These are phyloP conservation scores for Platanus orientalis DNA, from an alignment of 164 flowering plant species.

Conservation along the genomic window DNA sequence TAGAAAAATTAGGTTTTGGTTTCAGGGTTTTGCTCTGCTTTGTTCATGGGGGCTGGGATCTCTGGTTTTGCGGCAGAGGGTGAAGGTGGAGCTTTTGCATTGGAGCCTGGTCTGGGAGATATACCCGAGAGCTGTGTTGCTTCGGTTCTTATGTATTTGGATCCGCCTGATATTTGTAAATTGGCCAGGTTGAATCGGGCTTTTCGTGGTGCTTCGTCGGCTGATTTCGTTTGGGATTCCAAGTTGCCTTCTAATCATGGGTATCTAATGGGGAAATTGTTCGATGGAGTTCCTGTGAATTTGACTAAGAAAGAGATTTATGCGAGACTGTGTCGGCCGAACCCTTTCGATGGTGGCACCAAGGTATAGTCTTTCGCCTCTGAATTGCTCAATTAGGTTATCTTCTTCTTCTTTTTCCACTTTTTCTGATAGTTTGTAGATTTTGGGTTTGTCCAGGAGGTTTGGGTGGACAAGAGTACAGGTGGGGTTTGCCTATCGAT, in stretches of 20 bases:
- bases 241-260: constrained; percentile 66
- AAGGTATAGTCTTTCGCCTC: constrained; percentile 36
- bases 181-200: constrained; percentile 61
- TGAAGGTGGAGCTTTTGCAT: constrained; percentile 1
- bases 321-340: constrained; percentile 44
- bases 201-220: constrained; percentile 72
- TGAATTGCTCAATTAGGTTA: constrained; percentile 1
- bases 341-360: constrained; percentile 45
- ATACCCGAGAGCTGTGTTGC: constrained; percentile 88
- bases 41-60: constrained; percentile 41
- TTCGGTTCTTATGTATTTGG: constrained; percentile 42
- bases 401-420: background rate
- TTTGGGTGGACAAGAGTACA: constrained; percentile 76
- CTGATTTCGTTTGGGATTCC: constrained; percentile 90
- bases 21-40: background rate
- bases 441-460: constrained; percentile 42
- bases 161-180: constrained; percentile 72
- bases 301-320: constrained; percentile 60
- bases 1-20: background rate
- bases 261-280: constrained; percentile 32
- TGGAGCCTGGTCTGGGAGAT: constrained; percentile 56
- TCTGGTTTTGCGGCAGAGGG: constrained; percentile 18
- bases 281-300: constrained; percentile 24
- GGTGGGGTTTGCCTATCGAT: constrained; percentile 68
- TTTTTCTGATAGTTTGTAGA: constrained; percentile 10